Evolutionary conservation across 306 rosid genomes (phyloP).

Genomic region (Argentina anserina): DNA sequence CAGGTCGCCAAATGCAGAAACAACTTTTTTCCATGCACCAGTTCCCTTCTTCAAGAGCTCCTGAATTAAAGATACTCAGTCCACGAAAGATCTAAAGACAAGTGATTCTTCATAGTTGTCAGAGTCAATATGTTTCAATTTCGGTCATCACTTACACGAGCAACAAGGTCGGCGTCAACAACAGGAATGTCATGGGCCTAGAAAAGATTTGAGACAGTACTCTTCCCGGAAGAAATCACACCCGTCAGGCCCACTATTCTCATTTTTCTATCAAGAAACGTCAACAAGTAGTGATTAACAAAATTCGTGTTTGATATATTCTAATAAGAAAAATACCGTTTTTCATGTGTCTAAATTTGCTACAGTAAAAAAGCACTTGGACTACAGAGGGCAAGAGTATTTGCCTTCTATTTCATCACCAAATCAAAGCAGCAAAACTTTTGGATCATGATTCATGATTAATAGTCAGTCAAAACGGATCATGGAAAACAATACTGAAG

Average conservation of each 20-base stretch:
- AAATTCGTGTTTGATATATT: neutral
- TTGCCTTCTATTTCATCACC: neutral
- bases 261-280: slow-evolving; percentile 36
- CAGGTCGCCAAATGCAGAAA: slow-evolving; percentile 48
- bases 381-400: neutral
- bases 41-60: slow-evolving; percentile 61
- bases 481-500: neutral
- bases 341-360: neutral
- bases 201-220: too few relatives aligned
- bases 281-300: neutral
- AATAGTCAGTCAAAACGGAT: neutral
- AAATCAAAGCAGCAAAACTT: neutral
- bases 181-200: too few relatives aligned
- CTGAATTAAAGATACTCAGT: slow-evolving; percentile 25
- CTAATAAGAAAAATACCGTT: neutral
- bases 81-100: neutral
- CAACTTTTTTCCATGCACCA: slow-evolving; percentile 70
- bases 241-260: slow-evolving; percentile 81
- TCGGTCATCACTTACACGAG: slow-evolving; percentile 47
- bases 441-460: neutral
- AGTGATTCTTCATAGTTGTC: neutral
- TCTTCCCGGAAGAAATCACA: slow-evolving; percentile 80
- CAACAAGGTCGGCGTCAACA: slow-evolving; percentile 61
- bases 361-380: too few relatives aligned
- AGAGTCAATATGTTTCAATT: neutral